These are phyloP conservation scores for Candida qinlingensis DNA, from an alignment of 805 yeast species.

Conservation along the genomic window DNA sequence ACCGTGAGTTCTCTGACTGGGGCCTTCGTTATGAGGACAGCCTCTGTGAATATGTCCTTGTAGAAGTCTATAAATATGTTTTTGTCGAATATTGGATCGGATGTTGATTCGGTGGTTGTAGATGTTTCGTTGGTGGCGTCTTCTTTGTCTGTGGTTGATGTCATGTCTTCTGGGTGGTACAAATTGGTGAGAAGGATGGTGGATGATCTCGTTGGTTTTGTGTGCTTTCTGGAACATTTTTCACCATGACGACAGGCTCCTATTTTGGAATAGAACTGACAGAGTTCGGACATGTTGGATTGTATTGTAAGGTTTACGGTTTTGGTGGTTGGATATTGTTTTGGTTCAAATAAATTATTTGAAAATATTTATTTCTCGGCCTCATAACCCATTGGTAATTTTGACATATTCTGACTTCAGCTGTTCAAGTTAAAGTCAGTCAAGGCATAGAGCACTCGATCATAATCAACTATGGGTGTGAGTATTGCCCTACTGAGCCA, in stretches of 20 bases:
- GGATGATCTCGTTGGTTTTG: constrained; percentile 57
- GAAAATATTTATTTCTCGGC: neutral
- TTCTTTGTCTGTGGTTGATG: neutral
- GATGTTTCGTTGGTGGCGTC: neutral
- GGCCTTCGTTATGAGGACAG: constrained; percentile 36
- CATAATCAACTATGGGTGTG: constrained; percentile 53
- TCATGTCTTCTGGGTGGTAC: constrained; percentile 49
- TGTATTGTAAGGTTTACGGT: neutral
- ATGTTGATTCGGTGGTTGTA: constrained; percentile 31
- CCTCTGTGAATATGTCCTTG: constrained; percentile 66
- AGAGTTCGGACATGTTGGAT: constrained; percentile 21
- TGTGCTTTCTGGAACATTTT: constrained; percentile 72
- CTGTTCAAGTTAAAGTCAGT: neutral
- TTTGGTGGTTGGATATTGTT: neutral
- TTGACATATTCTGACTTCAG: neutral
- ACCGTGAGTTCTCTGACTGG: constrained; percentile 60
- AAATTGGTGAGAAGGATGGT: constrained; percentile 63
- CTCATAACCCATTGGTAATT: neutral
- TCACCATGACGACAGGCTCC: constrained; percentile 96
- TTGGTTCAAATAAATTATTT: neutral
- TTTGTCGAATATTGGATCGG: constrained; percentile 35
- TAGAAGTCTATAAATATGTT: constrained; percentile 54
- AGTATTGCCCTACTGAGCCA: neutral
- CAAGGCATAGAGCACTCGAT: constrained; percentile 49
- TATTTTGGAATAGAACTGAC: constrained; percentile 68